A percentile compares a stretch with the other conserved stretches of the same genome.
These are phyloP conservation scores for Gracilariopsis chorda DNA, from an alignment of 23 red algal species.

Conservation along the genomic window DNA sequence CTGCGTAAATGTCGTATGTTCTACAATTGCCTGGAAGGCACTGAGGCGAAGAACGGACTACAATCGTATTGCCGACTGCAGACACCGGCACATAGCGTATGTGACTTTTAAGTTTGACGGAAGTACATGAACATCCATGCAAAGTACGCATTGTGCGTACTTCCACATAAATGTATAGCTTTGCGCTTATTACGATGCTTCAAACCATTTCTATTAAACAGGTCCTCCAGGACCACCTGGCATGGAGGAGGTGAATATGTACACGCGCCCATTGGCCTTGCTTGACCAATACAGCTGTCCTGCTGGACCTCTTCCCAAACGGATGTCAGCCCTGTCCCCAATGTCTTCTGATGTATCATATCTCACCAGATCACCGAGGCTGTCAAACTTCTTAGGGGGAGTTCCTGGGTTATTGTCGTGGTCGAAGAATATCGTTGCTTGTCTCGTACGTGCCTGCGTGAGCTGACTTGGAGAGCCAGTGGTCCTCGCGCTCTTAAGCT, in stretches of 20 bases:
- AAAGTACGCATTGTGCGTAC: too few relatives aligned
- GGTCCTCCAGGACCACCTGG: conserved; percentile 8
- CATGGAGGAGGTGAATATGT: conserved; percentile 37
- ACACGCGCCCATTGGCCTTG: conserved; percentile 43
- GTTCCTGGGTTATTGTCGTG: not conserved
- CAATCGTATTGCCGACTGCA: too few relatives aligned
- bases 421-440: not conserved
- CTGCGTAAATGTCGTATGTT: too few relatives aligned
- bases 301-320: conserved; percentile 23
- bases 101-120: too few relatives aligned
- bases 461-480: not conserved
- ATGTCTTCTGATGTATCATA: not conserved
- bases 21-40: too few relatives aligned
- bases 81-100: too few relatives aligned
- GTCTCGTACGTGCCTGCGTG: conserved; percentile 27
- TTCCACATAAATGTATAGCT: too few relatives aligned
- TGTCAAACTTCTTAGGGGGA: not conserved
- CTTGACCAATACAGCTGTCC: conserved; percentile 67
- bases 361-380: conserved; percentile 32
- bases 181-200: too few relatives aligned
- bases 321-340: conserved; percentile 17
- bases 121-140: too few relatives aligned
- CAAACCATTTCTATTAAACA: too few relatives aligned
- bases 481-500: conserved; percentile 11
- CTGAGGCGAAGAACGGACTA: too few relatives aligned